Evolutionary conservation across 305 asterid species (phyloP).

Genomic region (Solanum hybrid): DNA sequence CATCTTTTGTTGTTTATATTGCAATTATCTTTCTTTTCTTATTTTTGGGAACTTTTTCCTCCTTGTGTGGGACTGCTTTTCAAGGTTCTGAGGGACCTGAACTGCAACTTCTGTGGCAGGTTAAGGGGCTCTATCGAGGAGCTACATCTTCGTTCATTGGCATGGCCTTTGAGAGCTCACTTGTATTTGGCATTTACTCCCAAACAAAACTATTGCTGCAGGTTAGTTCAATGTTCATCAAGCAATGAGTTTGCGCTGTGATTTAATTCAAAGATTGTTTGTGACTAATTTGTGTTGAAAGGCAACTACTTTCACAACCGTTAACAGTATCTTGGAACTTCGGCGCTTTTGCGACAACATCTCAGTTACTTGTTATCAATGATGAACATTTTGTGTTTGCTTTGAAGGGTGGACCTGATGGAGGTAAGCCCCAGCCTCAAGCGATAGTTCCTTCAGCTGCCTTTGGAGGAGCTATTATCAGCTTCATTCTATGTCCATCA

Average conservation of each 20-base stretch:
- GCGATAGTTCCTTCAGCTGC: constrained; percentile 75
- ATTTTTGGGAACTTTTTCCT: not conserved
- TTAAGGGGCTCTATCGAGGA: constrained; percentile 89
- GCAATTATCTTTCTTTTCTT: not conserved
- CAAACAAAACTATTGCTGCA: constrained; percentile 73
- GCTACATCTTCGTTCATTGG: constrained; percentile 92
- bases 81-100: not conserved
- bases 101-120: constrained; percentile 32
- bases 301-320: not conserved
- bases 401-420: constrained; percentile 43
- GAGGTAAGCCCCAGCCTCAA: constrained; percentile 59
- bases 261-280: not conserved
- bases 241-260: not conserved
- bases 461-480: constrained; percentile 74
- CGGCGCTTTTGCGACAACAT: not conserved
- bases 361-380: not conserved
- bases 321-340: not conserved
- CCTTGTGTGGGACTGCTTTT: not conserved
- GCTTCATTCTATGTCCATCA: constrained; percentile 84
- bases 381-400: not conserved
- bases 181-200: constrained; percentile 86
- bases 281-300: not conserved
- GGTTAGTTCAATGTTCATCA: constrained; percentile 27
- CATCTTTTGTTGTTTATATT: not conserved
- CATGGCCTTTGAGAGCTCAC: constrained; percentile 94